Conservation (phyloP, 306 rosid genomes). For the Senna siamea region DNA sequence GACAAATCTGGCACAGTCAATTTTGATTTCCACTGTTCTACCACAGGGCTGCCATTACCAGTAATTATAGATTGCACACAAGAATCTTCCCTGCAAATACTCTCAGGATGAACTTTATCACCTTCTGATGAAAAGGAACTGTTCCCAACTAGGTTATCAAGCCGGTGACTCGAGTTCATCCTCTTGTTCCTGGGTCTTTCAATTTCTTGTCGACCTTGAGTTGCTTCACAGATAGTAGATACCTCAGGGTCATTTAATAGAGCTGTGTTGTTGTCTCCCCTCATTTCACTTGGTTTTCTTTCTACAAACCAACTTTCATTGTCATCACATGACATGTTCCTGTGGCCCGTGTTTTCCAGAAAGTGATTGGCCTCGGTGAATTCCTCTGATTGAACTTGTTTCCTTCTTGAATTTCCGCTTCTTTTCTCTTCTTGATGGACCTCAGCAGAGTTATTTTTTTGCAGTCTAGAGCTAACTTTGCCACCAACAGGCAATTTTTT, state of each 20-base stretch:
- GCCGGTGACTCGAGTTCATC: slow-evolving; percentile 14
- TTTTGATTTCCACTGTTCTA: slow-evolving; percentile 54
- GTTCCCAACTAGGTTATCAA: too few relatives aligned
- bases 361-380: slow-evolving; percentile 33
- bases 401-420: slow-evolving; percentile 37
- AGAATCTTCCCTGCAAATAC: slow-evolving; percentile 45
- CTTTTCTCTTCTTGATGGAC: slow-evolving; percentile 32
- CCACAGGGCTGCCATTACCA: slow-evolving; percentile 44
- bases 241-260: slow-evolving; percentile 33
- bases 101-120: slow-evolving; percentile 45
- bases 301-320: slow-evolving; percentile 39
- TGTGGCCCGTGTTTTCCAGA: slow-evolving; percentile 35
- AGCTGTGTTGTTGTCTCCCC: slow-evolving; percentile 27
- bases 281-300: slow-evolving; percentile 39
- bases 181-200: slow-evolving; percentile 4
- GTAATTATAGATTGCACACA: slow-evolving; percentile 37
- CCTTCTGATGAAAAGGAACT: slow-evolving; percentile 44
- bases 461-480: slow-evolving; percentile 34
- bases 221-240: slow-evolving; percentile 28
- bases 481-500: slow-evolving; percentile 35
- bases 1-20: slow-evolving; percentile 45
- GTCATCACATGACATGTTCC: slow-evolving; percentile 40
- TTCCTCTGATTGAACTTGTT: slow-evolving; percentile 35
- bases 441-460: slow-evolving; percentile 18
- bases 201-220: slow-evolving; percentile 42